These are phyloP conservation scores for Didymella pomorum DNA, from an alignment of 2,329 filamentous ascomycete species.

Conservation along the genomic window DNA sequence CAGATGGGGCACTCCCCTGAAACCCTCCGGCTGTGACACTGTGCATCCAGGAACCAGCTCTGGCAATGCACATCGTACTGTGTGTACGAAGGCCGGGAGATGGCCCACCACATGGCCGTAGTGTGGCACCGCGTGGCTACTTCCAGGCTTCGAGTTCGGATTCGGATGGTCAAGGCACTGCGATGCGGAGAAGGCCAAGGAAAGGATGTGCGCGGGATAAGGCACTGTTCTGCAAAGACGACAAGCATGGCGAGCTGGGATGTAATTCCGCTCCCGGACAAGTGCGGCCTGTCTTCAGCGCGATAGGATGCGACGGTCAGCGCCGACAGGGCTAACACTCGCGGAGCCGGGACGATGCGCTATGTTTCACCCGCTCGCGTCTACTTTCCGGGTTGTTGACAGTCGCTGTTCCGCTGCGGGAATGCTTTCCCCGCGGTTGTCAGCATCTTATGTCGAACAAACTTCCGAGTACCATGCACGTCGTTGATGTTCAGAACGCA, in stretches of 20 bases:
- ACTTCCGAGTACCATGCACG: constrained; percentile 9
- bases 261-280: constrained; percentile 25
- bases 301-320: constrained; percentile 22
- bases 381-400: constrained; percentile 24
- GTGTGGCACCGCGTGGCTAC: constrained; percentile 21
- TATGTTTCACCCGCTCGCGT: constrained; percentile 45
- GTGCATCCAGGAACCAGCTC: constrained; percentile 29
- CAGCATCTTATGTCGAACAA: constrained; percentile 6
- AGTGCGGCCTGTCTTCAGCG: constrained; percentile 26
- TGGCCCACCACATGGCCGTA: constrained; percentile 7
- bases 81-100: neutral
- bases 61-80: constrained; percentile 15
- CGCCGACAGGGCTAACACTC: constrained; percentile 30
- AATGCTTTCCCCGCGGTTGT: constrained; percentile 20
- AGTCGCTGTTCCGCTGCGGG: constrained; percentile 10
- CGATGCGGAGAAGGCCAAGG: constrained; percentile 35
- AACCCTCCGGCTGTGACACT: constrained; percentile 28
- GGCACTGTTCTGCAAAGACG: constrained; percentile 14
- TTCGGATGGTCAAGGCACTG: constrained; percentile 14
- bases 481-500: neutral
- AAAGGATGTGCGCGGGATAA: constrained; percentile 24
- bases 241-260: constrained; percentile 39
- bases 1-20: constrained; percentile 32
- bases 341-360: constrained; percentile 47
- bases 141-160: constrained; percentile 29